Conservation (phyloP, 257 asterid species). For the Craterostigma plantagineum region DNA sequence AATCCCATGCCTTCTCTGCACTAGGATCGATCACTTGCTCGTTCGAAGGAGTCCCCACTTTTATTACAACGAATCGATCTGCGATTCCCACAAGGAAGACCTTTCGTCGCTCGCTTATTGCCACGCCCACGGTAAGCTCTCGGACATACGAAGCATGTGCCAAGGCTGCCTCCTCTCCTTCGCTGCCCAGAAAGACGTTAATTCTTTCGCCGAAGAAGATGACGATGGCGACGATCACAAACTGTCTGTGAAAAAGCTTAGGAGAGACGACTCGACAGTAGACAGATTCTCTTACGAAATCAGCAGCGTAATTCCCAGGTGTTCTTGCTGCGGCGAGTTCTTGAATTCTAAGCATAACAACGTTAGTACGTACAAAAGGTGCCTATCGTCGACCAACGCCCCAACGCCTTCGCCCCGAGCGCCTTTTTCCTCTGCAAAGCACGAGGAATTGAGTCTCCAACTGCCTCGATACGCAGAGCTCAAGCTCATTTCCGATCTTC, state of each 20-base stretch:
- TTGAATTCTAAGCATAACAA: slow-evolving; percentile 22
- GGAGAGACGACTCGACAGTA: slow-evolving; percentile 41
- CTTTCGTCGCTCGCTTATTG: slow-evolving; percentile 76
- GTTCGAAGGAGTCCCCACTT: slow-evolving; percentile 27
- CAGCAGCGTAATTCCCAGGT: slow-evolving; percentile 15
- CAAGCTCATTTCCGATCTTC: slow-evolving; percentile 29
- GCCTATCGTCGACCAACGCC: slow-evolving; percentile 31
- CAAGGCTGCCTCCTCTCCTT: slow-evolving; percentile 62
- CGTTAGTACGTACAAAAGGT: slow-evolving; percentile 25
- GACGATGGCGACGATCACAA: no score
- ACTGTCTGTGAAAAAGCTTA: slow-evolving; percentile 10
- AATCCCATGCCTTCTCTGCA: slow-evolving; percentile 72
- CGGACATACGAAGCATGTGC: slow-evolving; percentile 60
- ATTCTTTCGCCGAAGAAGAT: slow-evolving; percentile 19
- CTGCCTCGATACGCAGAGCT: slow-evolving; percentile 38
- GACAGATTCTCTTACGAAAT: slow-evolving; percentile 8
- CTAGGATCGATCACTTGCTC: slow-evolving; percentile 51
- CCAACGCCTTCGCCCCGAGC: slow-evolving; percentile 58
- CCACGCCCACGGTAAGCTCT: slow-evolving; percentile 54
- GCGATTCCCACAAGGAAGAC: slow-evolving; percentile 69
- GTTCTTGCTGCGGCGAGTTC: slow-evolving; percentile 79
- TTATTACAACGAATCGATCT: slow-evolving; percentile 60
- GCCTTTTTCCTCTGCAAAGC: slow-evolving; percentile 18
- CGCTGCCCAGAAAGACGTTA: slow-evolving; percentile 39
- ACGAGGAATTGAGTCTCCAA: slow-evolving; percentile 39